phyloP scores from a whole-genome alignment of 805 yeast genomes.

The Wickerhamiella spandovensis region DNA sequence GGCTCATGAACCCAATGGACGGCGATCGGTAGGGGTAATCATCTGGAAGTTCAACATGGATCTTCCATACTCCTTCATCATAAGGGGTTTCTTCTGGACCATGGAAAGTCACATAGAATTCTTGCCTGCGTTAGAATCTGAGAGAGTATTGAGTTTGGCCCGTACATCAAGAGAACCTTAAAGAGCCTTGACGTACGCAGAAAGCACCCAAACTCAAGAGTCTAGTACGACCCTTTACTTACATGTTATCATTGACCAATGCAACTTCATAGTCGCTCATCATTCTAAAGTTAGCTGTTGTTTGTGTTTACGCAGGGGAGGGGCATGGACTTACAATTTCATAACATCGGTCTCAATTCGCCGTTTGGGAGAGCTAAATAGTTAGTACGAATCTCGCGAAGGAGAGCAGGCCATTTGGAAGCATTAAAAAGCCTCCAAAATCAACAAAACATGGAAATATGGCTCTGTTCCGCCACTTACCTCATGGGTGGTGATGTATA shows the following conservation, averaged over 20 bases:
- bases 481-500: neutral
- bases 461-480: neutral
- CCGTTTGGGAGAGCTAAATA: constrained; percentile 29
- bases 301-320: neutral
- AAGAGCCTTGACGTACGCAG: too few species aligned
- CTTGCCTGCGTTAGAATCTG: constrained; percentile 37
- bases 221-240: constrained; percentile 7
- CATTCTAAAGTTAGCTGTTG: constrained; percentile 28
- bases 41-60: constrained; percentile 87
- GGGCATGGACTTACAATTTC: constrained; percentile 52
- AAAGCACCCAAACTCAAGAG: too few species aligned
- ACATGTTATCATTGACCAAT: constrained; percentile 62
- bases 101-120: constrained; percentile 66
- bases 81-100: constrained; percentile 87
- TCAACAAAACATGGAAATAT: too few species aligned
- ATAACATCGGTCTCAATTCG: constrained; percentile 90
- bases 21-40: constrained; percentile 94
- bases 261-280: constrained; percentile 89
- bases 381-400: neutral
- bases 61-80: constrained; percentile 78
- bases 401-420: too few species aligned
- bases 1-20: constrained; percentile 83
- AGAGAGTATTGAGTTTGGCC: too few species aligned
- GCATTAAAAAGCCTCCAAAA: too few species aligned
- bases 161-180: neutral